Percentiles rank a stretch among this genome's conserved stretches.
phyloP scores from a whole-genome alignment of 139 green algal genomes.

The Diplosphaera chodatii region DNA sequence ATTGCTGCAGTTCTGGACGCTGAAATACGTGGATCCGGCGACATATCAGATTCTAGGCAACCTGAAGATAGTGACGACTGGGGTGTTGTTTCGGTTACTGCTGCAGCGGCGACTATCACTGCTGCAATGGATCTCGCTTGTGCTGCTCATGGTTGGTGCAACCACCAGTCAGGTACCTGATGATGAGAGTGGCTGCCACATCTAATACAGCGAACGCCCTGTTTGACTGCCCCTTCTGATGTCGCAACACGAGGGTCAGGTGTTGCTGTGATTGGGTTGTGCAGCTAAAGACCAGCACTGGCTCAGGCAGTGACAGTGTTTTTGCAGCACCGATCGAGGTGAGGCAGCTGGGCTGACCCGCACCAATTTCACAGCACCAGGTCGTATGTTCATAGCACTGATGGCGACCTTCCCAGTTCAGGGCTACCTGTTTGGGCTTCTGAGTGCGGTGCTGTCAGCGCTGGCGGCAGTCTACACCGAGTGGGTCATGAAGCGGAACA shows the following conservation, averaged over 20 bases:
- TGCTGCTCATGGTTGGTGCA: constrained; percentile 46
- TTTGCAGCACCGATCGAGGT: neutral
- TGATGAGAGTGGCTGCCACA: too few relatives aligned
- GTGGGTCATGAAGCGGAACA: constrained; percentile 62
- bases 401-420: constrained; percentile 3
- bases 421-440: constrained; percentile 24
- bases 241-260: too few relatives aligned
- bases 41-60: constrained; percentile 70
- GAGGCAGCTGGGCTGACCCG: too few relatives aligned
- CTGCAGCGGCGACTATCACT: constrained; percentile 27
- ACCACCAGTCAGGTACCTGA: constrained; percentile 50
- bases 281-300: neutral
- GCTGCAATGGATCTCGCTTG: constrained; percentile 51
- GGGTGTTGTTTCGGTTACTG: constrained; percentile 41
- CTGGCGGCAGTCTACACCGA: constrained; percentile 61
- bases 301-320: neutral
- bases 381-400: too few relatives aligned
- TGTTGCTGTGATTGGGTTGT: too few relatives aligned
- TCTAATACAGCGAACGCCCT: too few relatives aligned
- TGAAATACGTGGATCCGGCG: constrained; percentile 47
- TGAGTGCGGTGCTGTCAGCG: constrained; percentile 38
- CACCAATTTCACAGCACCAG: too few relatives aligned
- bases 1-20: constrained; percentile 37
- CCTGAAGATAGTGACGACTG: constrained; percentile 66
- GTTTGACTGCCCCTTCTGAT: constrained; percentile 9